Evolutionary conservation across 169 alveolate genomes (phyloP).

Genomic region (Eimeria acervulina): DNA sequence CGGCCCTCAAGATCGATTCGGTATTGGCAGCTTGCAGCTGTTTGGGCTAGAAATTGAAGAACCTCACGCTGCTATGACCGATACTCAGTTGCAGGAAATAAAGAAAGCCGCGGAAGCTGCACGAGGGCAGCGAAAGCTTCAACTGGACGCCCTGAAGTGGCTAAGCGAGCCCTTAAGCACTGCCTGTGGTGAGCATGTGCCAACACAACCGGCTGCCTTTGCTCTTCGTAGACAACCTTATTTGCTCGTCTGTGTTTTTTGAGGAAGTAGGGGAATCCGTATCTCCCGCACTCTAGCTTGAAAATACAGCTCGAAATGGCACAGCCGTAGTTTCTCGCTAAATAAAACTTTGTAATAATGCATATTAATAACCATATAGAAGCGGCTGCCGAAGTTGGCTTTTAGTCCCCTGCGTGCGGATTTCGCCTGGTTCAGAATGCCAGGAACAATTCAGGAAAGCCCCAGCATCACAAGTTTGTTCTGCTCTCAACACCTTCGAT

Average conservation of each 20-base stretch:
- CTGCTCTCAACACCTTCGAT: constrained; percentile 16
- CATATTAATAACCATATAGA: neutral
- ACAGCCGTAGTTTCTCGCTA: neutral
- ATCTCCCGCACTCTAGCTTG: neutral
- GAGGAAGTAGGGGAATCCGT: neutral
- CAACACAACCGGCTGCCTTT: neutral
- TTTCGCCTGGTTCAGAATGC: constrained; percentile 9
- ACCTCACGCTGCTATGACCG: constrained; percentile 61
- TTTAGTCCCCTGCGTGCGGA: neutral
- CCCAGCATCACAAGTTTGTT: neutral
- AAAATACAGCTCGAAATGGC: neutral
- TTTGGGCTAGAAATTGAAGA: neutral
- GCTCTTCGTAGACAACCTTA: neutral
- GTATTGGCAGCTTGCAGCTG: neutral
- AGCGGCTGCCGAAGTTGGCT: neutral
- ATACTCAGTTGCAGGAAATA: neutral
- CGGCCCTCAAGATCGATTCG: neutral
- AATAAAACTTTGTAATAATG: neutral
- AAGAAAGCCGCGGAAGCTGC: constrained; percentile 15
- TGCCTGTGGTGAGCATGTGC: constrained; percentile 52
- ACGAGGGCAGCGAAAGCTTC: neutral
- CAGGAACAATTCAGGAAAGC: constrained; percentile 9
- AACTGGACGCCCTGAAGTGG: neutral
- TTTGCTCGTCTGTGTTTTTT: neutral
- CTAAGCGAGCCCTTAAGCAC: neutral